phyloP scores from a whole-genome alignment of 2,329 filamentous ascomycete species.

The Fusarium compactum region DNA sequence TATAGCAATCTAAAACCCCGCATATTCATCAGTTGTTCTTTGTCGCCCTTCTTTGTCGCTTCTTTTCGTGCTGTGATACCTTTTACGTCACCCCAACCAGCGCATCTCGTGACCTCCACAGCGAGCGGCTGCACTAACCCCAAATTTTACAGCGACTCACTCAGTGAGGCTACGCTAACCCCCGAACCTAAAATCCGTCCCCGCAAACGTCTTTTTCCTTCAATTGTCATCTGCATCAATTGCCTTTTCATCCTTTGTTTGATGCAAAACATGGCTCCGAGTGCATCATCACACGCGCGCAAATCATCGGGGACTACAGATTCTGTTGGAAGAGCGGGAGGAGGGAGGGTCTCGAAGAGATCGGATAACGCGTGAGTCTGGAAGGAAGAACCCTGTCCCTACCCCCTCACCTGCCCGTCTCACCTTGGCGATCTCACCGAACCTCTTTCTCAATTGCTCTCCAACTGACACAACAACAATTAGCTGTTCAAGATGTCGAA shows the following conservation, averaged over 20 bases:
- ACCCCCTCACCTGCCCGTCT: slow-evolving; percentile 3
- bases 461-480: not conserved
- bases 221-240: not conserved
- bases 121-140: slow-evolving; percentile 13
- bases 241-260: not conserved
- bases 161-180: slow-evolving; percentile 11
- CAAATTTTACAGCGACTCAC: not conserved
- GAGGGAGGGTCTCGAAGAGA: slow-evolving; percentile 43
- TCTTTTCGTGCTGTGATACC: not conserved
- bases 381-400: not conserved
- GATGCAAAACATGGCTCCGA: slow-evolving; percentile 32
- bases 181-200: not conserved
- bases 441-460: not conserved
- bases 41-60: not conserved
- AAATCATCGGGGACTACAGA: slow-evolving; percentile 32
- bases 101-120: slow-evolving; percentile 5
- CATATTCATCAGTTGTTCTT: not conserved
- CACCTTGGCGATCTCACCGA: not conserved
- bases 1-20: not conserved
- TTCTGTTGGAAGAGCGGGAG: slow-evolving; percentile 15
- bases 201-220: not conserved
- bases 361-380: slow-evolving; percentile 45
- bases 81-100: not conserved
- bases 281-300: slow-evolving; percentile 32
- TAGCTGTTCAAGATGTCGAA: slow-evolving; percentile 49